Evolutionary conservation across 108 stramenopile genomes (phyloP).

Genomic region (Nitzschia sp.): DNA sequence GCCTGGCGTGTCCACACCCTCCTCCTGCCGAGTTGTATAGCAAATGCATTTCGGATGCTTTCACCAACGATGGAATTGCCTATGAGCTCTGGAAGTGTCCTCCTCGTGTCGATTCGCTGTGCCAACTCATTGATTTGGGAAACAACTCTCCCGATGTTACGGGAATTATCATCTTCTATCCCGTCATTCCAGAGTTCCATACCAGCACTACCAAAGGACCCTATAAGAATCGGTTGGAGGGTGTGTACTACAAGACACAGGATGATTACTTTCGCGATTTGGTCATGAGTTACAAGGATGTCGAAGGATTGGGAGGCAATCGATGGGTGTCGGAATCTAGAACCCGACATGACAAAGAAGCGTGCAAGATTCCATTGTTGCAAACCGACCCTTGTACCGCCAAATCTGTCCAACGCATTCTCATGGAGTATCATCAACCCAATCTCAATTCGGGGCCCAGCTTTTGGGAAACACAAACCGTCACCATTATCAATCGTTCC

Average conservation of each 20-base stretch:
- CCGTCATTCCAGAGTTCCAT: slow-evolving; percentile 65
- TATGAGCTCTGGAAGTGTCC: slow-evolving; percentile 68
- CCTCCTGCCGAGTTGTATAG: slow-evolving; percentile 67
- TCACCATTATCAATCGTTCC: slow-evolving; percentile 90
- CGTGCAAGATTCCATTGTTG: too few relatives aligned
- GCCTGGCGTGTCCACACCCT: slow-evolving; percentile 10
- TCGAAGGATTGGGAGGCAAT: slow-evolving; percentile 81
- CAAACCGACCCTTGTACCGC: slow-evolving; percentile 85
- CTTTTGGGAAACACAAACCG: slow-evolving; percentile 58
- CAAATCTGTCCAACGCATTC: slow-evolving; percentile 76
- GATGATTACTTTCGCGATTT: slow-evolving; percentile 91
- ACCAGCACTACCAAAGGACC: slow-evolving; percentile 31
- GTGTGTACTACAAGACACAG: slow-evolving; percentile 76
- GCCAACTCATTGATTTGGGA: slow-evolving; percentile 51
- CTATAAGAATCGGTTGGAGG: slow-evolving; percentile 52
- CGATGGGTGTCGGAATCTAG: slow-evolving; percentile 5
- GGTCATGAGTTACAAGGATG: slow-evolving; percentile 79
- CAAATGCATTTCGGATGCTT: slow-evolving; percentile 75
- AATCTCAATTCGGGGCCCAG: not conserved
- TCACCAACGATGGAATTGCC: slow-evolving; percentile 75
- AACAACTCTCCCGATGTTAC: slow-evolving; percentile 74
- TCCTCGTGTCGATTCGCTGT: slow-evolving; percentile 33
- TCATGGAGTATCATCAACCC: slow-evolving; percentile 55
- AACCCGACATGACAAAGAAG: too few relatives aligned
- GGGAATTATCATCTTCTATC: slow-evolving; percentile 95